phyloP scores from a whole-genome alignment of 2,329 filamentous ascomycete species.

The Laburnicola sp. region DNA sequence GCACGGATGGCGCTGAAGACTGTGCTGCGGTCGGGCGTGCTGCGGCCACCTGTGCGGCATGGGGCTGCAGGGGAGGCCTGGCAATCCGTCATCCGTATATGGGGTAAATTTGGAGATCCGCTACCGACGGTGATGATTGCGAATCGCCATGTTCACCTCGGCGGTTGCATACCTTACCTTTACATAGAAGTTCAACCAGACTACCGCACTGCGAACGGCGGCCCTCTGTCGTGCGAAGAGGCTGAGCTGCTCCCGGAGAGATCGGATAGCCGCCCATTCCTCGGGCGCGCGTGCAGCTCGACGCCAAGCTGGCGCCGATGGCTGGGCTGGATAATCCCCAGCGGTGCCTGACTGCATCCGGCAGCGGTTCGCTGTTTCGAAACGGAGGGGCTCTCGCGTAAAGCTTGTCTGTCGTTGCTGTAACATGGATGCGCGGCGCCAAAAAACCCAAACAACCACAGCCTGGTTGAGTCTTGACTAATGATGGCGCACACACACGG shows the following conservation, averaged over 20 bases:
- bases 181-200: too few relatives aligned
- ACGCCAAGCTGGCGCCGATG: neutral
- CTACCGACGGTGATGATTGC: neutral
- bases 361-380: conserved; percentile 11
- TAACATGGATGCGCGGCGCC: neutral
- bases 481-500: neutral
- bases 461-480: neutral
- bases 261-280: neutral
- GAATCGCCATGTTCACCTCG: too few relatives aligned
- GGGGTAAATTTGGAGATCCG: conserved; percentile 3
- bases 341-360: neutral
- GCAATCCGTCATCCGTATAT: conserved; percentile 1
- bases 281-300: neutral
- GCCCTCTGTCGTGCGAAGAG: neutral
- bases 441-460: neutral
- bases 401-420: conserved; percentile 12
- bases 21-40: neutral
- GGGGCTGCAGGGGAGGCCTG: neutral
- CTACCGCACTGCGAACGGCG: too few relatives aligned
- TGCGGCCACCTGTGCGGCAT: neutral
- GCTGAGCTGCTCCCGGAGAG: neutral
- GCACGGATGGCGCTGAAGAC: too few relatives aligned
- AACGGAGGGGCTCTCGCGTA: conserved; percentile 8
- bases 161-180: too few relatives aligned
- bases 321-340: neutral